Evolutionary conservation across 306 rosid genomes (phyloP), one percentile per base, ranked within the genome.

Genomic region (Adenanthera pavonina): DNA sequence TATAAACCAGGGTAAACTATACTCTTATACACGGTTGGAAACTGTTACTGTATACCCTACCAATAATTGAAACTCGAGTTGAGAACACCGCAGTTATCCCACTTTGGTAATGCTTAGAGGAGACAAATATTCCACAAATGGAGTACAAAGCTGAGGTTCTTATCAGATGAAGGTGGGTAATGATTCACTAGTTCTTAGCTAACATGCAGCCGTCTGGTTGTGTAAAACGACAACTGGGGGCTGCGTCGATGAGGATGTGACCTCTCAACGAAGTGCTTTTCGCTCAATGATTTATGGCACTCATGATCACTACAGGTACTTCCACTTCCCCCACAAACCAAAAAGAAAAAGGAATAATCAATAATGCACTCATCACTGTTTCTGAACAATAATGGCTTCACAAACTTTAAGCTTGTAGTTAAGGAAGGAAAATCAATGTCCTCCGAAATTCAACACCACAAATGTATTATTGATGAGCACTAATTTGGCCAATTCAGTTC

Each of bases 231-330:
- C 80, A 84, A 61, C 17, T 75, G 78, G 69, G 79, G 79, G 54
- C 60, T 74, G 78, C 33, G 19, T 69, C 82, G 85, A 81, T 81
- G 51, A 65, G 83, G 65, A 90, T 75, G 89, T 70, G 84, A 84
- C 86, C 67, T 48, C 0, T 86, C 77, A 80, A 11, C 74, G 83
- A 61, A 75, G 76, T 77, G 85, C 73, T 77, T 72, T 80, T 76
- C 53, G 59, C 74, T 79, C 76, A 78, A 75, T 81, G 82, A 81
- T 62, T 49, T 77, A 77, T 30, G 4, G 65, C 78, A 81, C 87
- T 73, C 73, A 77, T 72, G 67, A 60, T 82, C 40, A 56, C 72
- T 64, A 71, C 84, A 76, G 77, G 85, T 86, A 52, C 74, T 59
- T 77, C 36, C 83, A 65, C 38, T 35, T 64, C 70, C 53, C 60